Percentiles rank a stretch among this genome's conserved stretches.
phyloP scores from a whole-genome alignment of 192 early-diverging fungal genomes.

The Rhizoclosmatium sp. region DNA sequence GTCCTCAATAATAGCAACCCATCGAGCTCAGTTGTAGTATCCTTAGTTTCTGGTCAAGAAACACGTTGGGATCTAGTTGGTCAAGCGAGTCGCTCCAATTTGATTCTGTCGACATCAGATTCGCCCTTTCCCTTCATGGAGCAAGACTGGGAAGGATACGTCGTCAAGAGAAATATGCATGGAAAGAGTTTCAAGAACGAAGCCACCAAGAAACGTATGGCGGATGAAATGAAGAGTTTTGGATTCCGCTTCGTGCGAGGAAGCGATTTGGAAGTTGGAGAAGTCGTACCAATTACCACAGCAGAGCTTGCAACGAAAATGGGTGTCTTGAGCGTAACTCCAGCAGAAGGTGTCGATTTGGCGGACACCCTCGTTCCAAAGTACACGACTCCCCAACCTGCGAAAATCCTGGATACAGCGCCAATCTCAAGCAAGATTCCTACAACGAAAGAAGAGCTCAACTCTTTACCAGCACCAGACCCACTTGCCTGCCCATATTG shows the following conservation, averaged over 20 bases:
- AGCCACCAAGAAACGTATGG: conserved; percentile 49
- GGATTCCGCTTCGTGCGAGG: conserved; percentile 50
- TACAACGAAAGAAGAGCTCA: conserved; percentile 33
- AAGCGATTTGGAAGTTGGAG: not conserved
- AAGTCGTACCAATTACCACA: not conserved
- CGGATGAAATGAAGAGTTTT: conserved; percentile 55
- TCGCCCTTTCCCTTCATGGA: conserved; percentile 51
- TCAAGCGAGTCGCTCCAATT: conserved; percentile 47
- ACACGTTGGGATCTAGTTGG: conserved; percentile 58
- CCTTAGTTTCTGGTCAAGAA: conserved; percentile 61
- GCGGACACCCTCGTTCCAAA: not conserved
- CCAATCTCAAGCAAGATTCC: not conserved
- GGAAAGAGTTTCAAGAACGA: conserved; percentile 64
- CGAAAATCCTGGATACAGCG: not conserved
- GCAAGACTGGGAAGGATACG: conserved; percentile 56
- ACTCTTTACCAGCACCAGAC: conserved; percentile 34
- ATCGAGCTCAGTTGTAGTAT: conserved; percentile 46
- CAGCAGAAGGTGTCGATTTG: not conserved
- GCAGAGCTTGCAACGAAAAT: not conserved
- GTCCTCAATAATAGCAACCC: conserved; percentile 35
- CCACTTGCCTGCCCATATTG: conserved; percentile 56
- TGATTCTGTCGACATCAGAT: conserved; percentile 40
- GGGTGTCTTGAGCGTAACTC: not conserved
- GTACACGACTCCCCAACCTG: not conserved
- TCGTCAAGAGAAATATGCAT: conserved; percentile 61